These are phyloP conservation scores for Curvularia eragrostidis DNA, from an alignment of 2,329 filamentous ascomycete genomes.

Conservation along the genomic window DNA sequence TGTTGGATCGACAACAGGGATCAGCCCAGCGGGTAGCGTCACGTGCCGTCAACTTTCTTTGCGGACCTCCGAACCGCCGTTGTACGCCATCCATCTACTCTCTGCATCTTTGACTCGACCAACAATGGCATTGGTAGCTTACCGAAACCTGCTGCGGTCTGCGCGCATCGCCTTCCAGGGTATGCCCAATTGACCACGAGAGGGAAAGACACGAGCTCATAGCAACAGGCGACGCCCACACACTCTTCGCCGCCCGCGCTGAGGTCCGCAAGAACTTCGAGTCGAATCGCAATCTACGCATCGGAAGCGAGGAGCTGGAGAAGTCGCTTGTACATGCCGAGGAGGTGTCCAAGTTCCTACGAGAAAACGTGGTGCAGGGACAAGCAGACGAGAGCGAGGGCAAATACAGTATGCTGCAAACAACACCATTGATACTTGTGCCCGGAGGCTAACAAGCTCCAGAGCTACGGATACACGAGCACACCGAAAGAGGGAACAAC, in stretches of 20 bases:
- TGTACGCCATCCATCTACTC: background rate
- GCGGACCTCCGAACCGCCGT: conserved; percentile 22
- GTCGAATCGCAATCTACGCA: conserved; percentile 65
- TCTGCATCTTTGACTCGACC: background rate
- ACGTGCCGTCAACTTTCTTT: conserved; percentile 32
- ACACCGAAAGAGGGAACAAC: conserved; percentile 93
- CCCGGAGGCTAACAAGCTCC: conserved; percentile 21
- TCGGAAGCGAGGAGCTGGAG: conserved; percentile 64
- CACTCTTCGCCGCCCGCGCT: conserved; percentile 72
- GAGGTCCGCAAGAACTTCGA: conserved; percentile 79
- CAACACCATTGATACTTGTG: background rate
- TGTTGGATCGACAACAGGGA: conserved; percentile 35
- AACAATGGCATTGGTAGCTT: conserved; percentile 73
- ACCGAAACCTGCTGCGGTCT: conserved; percentile 81
- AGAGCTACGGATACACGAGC: conserved; percentile 88
- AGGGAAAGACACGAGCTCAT: conserved; percentile 6
- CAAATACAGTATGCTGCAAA: conserved; percentile 67
- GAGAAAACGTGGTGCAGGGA: conserved; percentile 89
- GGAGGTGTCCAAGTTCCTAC: conserved; percentile 79
- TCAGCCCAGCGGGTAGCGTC: conserved; percentile 11
- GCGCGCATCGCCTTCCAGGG: conserved; percentile 84
- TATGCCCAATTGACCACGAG: conserved; percentile 47
- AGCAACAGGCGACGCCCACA: conserved; percentile 69
- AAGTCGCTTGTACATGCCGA: conserved; percentile 78
- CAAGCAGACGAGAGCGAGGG: conserved; percentile 57